Evolutionary conservation across 192 early-diverging fungal species (phyloP).

Genomic region (Coemansia pectinata): DNA sequence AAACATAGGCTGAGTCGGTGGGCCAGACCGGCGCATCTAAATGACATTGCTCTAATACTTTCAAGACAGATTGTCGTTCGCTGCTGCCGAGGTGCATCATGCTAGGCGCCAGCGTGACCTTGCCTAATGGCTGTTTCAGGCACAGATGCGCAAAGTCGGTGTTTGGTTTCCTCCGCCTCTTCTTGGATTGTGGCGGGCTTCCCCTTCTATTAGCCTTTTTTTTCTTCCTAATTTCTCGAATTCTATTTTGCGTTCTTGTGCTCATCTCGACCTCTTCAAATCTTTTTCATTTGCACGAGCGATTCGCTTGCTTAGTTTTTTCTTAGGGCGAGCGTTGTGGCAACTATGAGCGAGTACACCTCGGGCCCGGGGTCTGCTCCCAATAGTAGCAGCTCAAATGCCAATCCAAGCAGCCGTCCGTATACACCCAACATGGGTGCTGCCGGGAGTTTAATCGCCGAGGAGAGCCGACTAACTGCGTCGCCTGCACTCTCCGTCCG

Average conservation of each 20-base stretch:
- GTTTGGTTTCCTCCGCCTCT: neutral
- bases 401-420: conserved; percentile 36
- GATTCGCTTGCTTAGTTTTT: conserved; percentile 20
- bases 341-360: conserved; percentile 58
- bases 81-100: neutral
- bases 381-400: conserved; percentile 54
- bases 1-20: neutral
- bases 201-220: neutral
- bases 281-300: conserved; percentile 1
- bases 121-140: neutral
- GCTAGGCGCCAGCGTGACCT: neutral
- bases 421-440: conserved; percentile 49
- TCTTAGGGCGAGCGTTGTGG: neutral
- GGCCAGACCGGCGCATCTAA: neutral
- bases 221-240: neutral
- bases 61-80: neutral
- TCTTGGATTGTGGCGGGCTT: neutral
- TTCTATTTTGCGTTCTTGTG: neutral
- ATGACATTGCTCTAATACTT: neutral
- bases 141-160: neutral
- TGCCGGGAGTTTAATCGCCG: conserved; percentile 28
- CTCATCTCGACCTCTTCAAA: neutral
- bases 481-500: conserved; percentile 53
- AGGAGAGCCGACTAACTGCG: conserved; percentile 28
- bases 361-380: conserved; percentile 37